phyloP scores from a whole-genome alignment of 2,329 filamentous ascomycete species.

The Diaporthe sp. region DNA sequence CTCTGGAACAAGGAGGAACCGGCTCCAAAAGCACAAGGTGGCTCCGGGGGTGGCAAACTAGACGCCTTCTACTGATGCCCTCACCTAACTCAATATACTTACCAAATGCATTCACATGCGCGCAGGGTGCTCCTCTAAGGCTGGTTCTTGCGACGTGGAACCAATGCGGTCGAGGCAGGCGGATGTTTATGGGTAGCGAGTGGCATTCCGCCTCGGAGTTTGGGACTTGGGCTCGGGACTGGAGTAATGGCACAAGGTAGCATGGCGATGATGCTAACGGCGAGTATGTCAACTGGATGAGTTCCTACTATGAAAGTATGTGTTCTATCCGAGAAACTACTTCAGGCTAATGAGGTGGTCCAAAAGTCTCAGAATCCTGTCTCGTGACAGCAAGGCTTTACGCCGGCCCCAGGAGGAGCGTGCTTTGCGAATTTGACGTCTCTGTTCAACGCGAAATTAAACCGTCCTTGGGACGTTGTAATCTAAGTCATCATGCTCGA shows the following conservation, averaged over 20 bases:
- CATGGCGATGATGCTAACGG: neutral
- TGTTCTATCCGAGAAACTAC: neutral
- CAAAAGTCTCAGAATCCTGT: neutral
- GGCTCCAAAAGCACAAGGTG: neutral
- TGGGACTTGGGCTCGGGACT: neutral
- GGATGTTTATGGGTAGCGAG: too few species aligned
- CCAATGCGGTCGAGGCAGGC: neutral
- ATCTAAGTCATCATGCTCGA: constrained; percentile 17
- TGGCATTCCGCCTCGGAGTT: too few species aligned
- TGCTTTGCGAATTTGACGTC: neutral
- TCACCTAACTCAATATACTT: neutral
- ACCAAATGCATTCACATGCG: neutral
- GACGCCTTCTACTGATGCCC: constrained; percentile 29
- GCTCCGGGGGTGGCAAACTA: neutral
- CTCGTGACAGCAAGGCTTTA: neutral
- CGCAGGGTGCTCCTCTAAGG: neutral
- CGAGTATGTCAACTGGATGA: neutral
- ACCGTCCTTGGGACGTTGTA: neutral
- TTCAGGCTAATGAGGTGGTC: neutral
- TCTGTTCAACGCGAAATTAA: neutral
- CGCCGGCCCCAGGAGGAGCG: neutral
- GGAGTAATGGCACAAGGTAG: neutral
- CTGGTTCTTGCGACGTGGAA: too few species aligned
- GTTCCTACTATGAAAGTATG: neutral
- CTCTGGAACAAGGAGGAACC: constrained; percentile 5